Evolutionary conservation across 73 alveolate genomes (phyloP).

Genomic region (Blepharisma stoltei): DNA sequence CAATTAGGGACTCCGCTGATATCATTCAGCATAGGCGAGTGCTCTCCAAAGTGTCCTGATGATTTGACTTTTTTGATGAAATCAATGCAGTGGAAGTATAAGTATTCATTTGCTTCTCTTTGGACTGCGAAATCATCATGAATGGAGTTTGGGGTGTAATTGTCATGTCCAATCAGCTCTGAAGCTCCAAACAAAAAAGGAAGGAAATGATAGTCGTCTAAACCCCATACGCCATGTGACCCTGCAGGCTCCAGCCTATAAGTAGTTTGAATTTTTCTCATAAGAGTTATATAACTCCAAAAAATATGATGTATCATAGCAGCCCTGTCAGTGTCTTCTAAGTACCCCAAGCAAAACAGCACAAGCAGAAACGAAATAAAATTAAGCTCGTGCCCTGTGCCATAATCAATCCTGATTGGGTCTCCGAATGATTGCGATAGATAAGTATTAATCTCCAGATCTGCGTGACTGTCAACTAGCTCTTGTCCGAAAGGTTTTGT

Average conservation of each 20-base stretch:
- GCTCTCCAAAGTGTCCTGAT: constrained; percentile 96
- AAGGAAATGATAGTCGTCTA: constrained; percentile 95
- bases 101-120: constrained; percentile 65
- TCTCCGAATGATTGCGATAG: constrained; percentile 93
- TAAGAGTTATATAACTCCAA: constrained; percentile 81
- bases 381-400: constrained; percentile 98
- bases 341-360: constrained; percentile 71
- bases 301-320: constrained; percentile 71
- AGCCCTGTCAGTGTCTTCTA: constrained; percentile 47
- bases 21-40: constrained; percentile 93
- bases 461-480: constrained; percentile 43
- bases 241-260: constrained; percentile 99
- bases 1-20: constrained; percentile 89
- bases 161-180: constrained; percentile 70
- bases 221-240: constrained; percentile 99
- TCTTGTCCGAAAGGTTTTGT: constrained; percentile 7
- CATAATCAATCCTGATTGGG: constrained; percentile 95
- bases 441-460: constrained; percentile 83
- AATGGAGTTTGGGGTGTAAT: constrained; percentile 70
- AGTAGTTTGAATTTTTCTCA: constrained; percentile 88
- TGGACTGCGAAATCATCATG: constrained; percentile 68
- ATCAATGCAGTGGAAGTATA: constrained; percentile 89
- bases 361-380: constrained; percentile 80
- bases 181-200: constrained; percentile 97
- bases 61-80: constrained; percentile 85